phyloP scores from a whole-genome alignment of 2,329 filamentous ascomycete species.

The Pseudopyrenochaeta lycopersici region DNA sequence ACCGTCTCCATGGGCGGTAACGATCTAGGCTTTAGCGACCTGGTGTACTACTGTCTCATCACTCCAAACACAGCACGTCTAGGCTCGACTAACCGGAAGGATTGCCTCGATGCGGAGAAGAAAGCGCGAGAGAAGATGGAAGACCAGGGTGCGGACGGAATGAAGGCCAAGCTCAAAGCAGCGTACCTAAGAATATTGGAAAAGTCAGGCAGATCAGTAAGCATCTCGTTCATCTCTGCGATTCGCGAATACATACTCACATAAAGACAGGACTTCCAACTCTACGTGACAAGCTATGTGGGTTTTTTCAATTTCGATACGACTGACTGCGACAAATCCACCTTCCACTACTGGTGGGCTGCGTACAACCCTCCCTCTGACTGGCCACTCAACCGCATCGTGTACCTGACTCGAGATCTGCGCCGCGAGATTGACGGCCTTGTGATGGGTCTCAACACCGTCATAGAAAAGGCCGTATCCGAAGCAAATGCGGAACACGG shows the following conservation, averaged over 20 bases:
- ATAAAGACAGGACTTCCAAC: slow-evolving; percentile 2
- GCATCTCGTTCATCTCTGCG: neutral
- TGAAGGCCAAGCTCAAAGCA: neutral
- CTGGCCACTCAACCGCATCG: slow-evolving; percentile 1
- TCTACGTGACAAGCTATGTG: slow-evolving; percentile 10
- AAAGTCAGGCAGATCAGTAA: slow-evolving; percentile 5
- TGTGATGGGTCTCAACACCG: slow-evolving; percentile 4
- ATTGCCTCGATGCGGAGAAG: slow-evolving; percentile 3
- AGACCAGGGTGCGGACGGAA: slow-evolving; percentile 1
- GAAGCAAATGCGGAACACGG: slow-evolving; percentile 3
- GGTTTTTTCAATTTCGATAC: slow-evolving; percentile 6
- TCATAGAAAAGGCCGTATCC: neutral
- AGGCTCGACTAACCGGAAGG: slow-evolving; percentile 2
- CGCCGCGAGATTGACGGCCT: slow-evolving; percentile 5
- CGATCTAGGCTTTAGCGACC: slow-evolving; percentile 5
- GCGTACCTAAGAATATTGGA: slow-evolving; percentile 8
- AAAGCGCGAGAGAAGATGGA: slow-evolving; percentile 1
- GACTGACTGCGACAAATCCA: slow-evolving; percentile 7
- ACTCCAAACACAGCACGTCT: slow-evolving; percentile 4
- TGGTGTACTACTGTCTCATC: slow-evolving; percentile 8
- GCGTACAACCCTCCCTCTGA: neutral
- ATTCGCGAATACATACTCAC: neutral
- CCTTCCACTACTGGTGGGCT: slow-evolving; percentile 8
- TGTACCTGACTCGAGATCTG: slow-evolving; percentile 3
- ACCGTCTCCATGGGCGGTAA: slow-evolving; percentile 10